These are phyloP conservation scores for Ustilago xerochloae DNA, from an alignment of 1,284 basidiomycete species.

Conservation along the genomic window DNA sequence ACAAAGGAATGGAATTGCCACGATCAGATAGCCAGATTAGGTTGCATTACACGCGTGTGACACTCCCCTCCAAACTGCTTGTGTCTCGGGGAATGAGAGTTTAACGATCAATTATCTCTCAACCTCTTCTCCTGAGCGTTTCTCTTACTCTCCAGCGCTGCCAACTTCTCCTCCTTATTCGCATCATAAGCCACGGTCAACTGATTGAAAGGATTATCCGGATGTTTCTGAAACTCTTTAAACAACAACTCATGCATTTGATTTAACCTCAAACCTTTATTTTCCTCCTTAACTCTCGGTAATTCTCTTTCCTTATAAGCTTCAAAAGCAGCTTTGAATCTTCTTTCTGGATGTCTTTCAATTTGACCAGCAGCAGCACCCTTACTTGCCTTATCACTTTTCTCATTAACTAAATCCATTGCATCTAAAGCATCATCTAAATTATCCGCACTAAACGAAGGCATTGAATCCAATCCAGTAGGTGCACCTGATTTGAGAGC, in stretches of 20 bases:
- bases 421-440: constrained; percentile 93
- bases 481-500: constrained; percentile 35
- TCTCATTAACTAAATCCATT: constrained; percentile 86
- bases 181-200: constrained; percentile 79
- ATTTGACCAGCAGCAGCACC: constrained; percentile 77
- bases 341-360: constrained; percentile 92
- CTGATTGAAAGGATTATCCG: constrained; percentile 82
- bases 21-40: no score
- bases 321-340: constrained; percentile 80
- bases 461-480: constrained; percentile 54
- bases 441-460: constrained; percentile 80
- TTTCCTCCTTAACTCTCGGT: constrained; percentile 81
- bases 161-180: constrained; percentile 81
- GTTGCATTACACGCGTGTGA: no score
- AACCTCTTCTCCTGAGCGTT: constrained; percentile 63
- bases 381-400: constrained; percentile 86
- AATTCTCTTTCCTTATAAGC: constrained; percentile 90
- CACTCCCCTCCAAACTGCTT: no score
- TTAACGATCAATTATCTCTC: constrained; percentile 16
- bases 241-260: constrained; percentile 76
- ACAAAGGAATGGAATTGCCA: no score
- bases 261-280: constrained; percentile 83
- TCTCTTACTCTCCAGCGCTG: constrained; percentile 74
- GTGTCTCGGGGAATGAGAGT: no score
- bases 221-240: constrained; percentile 75